Percentiles rank a stretch among this genome's conserved stretches.
Evolutionary conservation across 2,329 filamentous ascomycete species (phyloP).

Genomic region (Karstenula rhodostoma): DNA sequence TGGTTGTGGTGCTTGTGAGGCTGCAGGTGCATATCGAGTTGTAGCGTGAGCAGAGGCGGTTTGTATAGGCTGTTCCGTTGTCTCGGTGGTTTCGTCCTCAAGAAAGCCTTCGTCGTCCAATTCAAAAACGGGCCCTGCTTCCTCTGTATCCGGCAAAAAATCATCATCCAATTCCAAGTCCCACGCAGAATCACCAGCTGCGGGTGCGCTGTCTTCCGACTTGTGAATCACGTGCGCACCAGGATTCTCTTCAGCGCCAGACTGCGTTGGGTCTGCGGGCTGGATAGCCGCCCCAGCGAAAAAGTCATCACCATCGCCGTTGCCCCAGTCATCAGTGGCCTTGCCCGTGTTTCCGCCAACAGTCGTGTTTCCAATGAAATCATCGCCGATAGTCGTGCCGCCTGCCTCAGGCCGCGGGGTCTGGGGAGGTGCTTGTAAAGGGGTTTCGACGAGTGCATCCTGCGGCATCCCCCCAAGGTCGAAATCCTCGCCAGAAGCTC

Average conservation of each 20-base stretch:
- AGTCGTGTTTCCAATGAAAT: slow-evolving; percentile 40
- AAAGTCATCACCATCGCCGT: slow-evolving; percentile 43
- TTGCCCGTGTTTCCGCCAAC: slow-evolving; percentile 41
- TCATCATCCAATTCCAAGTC: slow-evolving; percentile 83
- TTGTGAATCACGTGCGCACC: slow-evolving; percentile 31
- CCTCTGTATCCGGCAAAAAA: slow-evolving; percentile 65
- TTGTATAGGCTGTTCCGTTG: slow-evolving; percentile 34
- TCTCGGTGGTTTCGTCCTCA: slow-evolving; percentile 68
- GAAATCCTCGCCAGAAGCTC: slow-evolving; percentile 39
- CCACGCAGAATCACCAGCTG: slow-evolving; percentile 83
- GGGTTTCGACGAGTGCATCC: slow-evolving; percentile 23
- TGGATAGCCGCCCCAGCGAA: slow-evolving; percentile 34
- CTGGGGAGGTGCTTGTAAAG: slow-evolving; percentile 23
- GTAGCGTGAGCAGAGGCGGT: slow-evolving; percentile 25
- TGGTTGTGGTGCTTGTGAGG: slow-evolving; percentile 33
- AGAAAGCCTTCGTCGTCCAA: slow-evolving; percentile 88
- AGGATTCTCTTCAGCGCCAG: slow-evolving; percentile 24
- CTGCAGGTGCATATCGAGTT: slow-evolving; percentile 49
- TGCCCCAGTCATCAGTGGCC: slow-evolving; percentile 45
- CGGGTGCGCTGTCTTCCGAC: slow-evolving; percentile 34
- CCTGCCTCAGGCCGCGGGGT: slow-evolving; percentile 37
- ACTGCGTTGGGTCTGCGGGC: slow-evolving; percentile 26
- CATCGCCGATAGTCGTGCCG: slow-evolving; percentile 42
- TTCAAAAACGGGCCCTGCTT: slow-evolving; percentile 63
- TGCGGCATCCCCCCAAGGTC: slow-evolving; percentile 38